phyloP scores from a whole-genome alignment of 495 filamentous ascomycete genomes.

The Geoglossum glabrum region DNA sequence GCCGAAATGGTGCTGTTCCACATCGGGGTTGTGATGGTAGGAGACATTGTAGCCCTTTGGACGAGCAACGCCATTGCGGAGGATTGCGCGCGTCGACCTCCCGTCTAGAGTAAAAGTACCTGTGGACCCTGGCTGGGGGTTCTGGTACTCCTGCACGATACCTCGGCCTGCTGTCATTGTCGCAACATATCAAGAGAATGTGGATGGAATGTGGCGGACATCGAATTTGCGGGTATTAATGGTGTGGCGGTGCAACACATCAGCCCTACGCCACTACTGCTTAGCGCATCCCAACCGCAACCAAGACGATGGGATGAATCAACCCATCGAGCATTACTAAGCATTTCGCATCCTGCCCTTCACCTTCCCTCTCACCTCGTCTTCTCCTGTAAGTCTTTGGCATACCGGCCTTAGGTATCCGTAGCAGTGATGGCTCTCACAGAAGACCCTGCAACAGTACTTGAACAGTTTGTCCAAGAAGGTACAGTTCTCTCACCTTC shows the following conservation, averaged over 20 bases:
- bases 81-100: constrained; percentile 44
- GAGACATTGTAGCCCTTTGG: constrained; percentile 86
- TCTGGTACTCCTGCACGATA: constrained; percentile 52
- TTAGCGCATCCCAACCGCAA: background rate
- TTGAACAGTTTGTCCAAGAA: constrained; percentile 85
- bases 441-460: constrained; percentile 71
- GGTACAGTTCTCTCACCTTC: constrained; percentile 16
- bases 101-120: constrained; percentile 36
- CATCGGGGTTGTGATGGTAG: constrained; percentile 86
- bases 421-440: constrained; percentile 18
- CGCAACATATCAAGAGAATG: background rate
- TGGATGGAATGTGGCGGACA: background rate
- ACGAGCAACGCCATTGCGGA: constrained; percentile 47
- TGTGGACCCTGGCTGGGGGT: constrained; percentile 23
- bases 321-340: too few species aligned
- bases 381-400: too few species aligned
- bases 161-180: background rate
- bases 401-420: too few species aligned
- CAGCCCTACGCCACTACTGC: background rate
- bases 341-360: too few species aligned
- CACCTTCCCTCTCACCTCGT: too few species aligned
- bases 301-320: background rate
- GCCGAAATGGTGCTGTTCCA: constrained; percentile 92
- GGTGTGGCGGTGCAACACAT: background rate
- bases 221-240: background rate